A percentile compares a stretch with the other conserved stretches of the same genome.
Conservation (phyloP, 1,284 basidiomycete genomes). For the Puccinia hordei region DNA sequence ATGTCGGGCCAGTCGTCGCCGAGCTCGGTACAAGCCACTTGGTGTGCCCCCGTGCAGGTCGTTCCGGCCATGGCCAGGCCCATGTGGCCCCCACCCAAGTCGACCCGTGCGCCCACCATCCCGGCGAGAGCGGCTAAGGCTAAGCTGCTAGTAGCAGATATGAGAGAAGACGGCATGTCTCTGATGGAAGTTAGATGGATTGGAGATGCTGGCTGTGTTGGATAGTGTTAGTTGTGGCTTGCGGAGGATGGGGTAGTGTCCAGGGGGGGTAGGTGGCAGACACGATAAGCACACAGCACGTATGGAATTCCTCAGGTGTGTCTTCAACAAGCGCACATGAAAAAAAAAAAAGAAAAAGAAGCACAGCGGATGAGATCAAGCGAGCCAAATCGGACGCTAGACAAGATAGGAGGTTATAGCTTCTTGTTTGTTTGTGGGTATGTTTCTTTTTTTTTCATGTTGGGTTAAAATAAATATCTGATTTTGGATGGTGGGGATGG, state of each 20-base stretch:
- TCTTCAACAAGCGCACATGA: slow-evolving; percentile 16
- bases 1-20: slow-evolving; percentile 48
- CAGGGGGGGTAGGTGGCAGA: neutral
- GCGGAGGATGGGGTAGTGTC: too few species aligned
- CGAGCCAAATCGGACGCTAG: slow-evolving; percentile 5
- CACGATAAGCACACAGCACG: slow-evolving; percentile 5
- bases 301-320: neutral
- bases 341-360: neutral
- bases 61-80: slow-evolving; percentile 34
- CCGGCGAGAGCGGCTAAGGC: neutral
- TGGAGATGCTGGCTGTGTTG: too few species aligned
- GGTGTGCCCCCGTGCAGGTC: slow-evolving; percentile 17
- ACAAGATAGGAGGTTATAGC: too few species aligned
- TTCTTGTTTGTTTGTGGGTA: too few species aligned
- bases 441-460: neutral
- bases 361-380: neutral
- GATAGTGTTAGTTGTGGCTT: too few species aligned
- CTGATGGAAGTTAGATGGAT: neutral
- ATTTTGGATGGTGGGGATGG: neutral
- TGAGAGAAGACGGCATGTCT: neutral
- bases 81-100: slow-evolving; percentile 42
- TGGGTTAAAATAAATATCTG: too few species aligned
- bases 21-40: slow-evolving; percentile 31
- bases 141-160: neutral
- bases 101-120: neutral